These are phyloP conservation scores for Ganoderma sinense DNA, from an alignment of 1,284 basidiomycete species.

Conservation along the genomic window DNA sequence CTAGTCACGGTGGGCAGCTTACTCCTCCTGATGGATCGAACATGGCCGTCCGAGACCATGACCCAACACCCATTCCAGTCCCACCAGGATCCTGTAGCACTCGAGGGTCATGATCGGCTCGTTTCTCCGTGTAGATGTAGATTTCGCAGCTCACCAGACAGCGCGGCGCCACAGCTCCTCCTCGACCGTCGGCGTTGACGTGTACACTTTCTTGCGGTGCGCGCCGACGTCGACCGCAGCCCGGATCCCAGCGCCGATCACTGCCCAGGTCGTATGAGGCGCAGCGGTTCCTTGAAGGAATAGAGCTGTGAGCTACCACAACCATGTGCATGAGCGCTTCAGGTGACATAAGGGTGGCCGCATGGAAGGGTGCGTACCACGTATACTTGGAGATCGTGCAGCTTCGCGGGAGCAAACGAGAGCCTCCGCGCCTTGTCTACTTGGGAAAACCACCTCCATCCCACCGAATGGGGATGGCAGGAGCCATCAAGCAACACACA, in stretches of 20 bases:
- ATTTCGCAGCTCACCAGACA: constrained; percentile 70
- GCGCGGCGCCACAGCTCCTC: constrained; percentile 66
- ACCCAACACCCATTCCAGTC: constrained; percentile 68
- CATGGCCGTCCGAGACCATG: constrained; percentile 80
- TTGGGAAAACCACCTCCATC: constrained; percentile 78
- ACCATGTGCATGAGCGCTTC: too few species aligned
- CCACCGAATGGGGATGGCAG: constrained; percentile 61
- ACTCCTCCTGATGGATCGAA: constrained; percentile 88
- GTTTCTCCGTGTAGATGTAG: too few species aligned
- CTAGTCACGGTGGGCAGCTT: neutral
- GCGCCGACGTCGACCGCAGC: constrained; percentile 53
- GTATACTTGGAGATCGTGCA: constrained; percentile 75
- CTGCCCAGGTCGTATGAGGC: constrained; percentile 57
- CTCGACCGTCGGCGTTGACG: constrained; percentile 40
- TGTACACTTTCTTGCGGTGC: constrained; percentile 46
- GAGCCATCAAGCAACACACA: constrained; percentile 60
- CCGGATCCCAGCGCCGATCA: constrained; percentile 58
- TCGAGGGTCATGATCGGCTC: too few species aligned
- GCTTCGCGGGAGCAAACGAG: constrained; percentile 59
- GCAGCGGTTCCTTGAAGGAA: constrained; percentile 52
- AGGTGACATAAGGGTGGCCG: too few species aligned
- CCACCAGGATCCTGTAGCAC: constrained; percentile 60
- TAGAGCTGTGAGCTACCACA: constrained; percentile 42
- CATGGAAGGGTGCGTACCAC: constrained; percentile 35
- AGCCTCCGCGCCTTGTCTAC: constrained; percentile 63